A percentile compares a stretch with the other conserved stretches of the same genome.
Conservation (phyloP, 148 eudicot genomes). For the Euryodendron excelsum region DNA sequence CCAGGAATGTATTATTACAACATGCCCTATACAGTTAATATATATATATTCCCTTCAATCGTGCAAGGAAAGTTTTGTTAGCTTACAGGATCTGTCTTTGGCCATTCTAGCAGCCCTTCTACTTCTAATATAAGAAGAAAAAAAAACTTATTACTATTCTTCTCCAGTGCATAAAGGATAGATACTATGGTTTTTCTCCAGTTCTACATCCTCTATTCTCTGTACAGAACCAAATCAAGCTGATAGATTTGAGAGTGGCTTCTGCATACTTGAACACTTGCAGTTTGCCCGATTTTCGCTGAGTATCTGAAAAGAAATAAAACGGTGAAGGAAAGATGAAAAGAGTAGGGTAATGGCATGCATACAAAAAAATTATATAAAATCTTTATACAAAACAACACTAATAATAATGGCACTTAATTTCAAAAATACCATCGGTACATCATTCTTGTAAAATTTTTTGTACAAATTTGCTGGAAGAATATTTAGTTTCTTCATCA, state of each 20-base stretch:
- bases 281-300: conserved; percentile 63
- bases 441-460: not conserved
- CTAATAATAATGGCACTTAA: too few relatives aligned
- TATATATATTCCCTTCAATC: not conserved
- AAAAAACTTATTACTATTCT: not conserved
- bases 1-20: conserved; percentile 13
- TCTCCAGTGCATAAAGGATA: not conserved
- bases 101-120: not conserved
- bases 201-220: conserved; percentile 1
- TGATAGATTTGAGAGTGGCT: conserved; percentile 17
- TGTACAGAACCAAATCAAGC: conserved; percentile 9
- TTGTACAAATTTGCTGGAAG: too few relatives aligned
- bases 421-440: too few relatives aligned
- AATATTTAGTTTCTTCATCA: not conserved
- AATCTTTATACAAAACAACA: not conserved
- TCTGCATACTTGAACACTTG: conserved; percentile 49
- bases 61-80: not conserved
- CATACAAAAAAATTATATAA: not conserved
- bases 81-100: not conserved
- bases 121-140: not conserved
- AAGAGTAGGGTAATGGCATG: not conserved
- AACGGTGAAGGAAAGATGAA: not conserved
- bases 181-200: not conserved
- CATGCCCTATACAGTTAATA: conserved; percentile 25
- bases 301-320: conserved; percentile 41